Evolutionary conservation across 768 basidiomycete species (phyloP), one percentile per base, ranked within the genome.

Genomic region (Leccinum uliginosum): DNA sequence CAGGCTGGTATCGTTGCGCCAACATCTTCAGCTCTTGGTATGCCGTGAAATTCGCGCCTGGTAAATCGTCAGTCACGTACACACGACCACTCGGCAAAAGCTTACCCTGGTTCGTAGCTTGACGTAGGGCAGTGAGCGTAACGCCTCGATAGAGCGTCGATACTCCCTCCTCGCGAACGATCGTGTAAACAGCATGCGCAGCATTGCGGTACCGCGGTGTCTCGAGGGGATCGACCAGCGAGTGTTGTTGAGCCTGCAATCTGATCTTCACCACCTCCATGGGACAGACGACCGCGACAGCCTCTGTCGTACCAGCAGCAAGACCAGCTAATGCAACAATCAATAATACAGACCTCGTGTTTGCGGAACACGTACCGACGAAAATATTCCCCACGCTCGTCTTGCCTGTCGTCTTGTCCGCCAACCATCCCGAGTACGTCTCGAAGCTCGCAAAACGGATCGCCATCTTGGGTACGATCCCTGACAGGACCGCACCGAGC

Each of bases 201-300:
- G 97, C 97, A 75, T 97, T 98, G 26, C 96, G 83, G 73, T 99
- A 99, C 71, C 89, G 83, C 4, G 97, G 97, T 15, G 83, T 78
- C 67, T 99, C 97, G 53, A 96, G 74, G 34, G 97, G 97, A 73
- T 99, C 97, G 7, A 94, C 92, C 49, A 99, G 79, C 21, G 96
- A 98, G 73, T 98, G 97, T 67, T 91, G 89, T 68, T 99, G 97
- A 3, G 97, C 96, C 74, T 99, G 97, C 65, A 99, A 76, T 26
- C 97, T 84, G 68, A 99, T 98, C 80, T 98, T 98, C 70, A 99
- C 91, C 19, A 98, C 97, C 70, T 99, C 97, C 97, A 99, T 98
- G 0, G 97, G 97, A 46, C 91, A 96, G 11, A 99, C 97, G 46
- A 99, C 93, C 15, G 85, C 79, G 17, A 99, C 83, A 2, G 95